Evolutionary conservation across 306 rosid species (phyloP).

Genomic region (Hippophae rhamnoides): DNA sequence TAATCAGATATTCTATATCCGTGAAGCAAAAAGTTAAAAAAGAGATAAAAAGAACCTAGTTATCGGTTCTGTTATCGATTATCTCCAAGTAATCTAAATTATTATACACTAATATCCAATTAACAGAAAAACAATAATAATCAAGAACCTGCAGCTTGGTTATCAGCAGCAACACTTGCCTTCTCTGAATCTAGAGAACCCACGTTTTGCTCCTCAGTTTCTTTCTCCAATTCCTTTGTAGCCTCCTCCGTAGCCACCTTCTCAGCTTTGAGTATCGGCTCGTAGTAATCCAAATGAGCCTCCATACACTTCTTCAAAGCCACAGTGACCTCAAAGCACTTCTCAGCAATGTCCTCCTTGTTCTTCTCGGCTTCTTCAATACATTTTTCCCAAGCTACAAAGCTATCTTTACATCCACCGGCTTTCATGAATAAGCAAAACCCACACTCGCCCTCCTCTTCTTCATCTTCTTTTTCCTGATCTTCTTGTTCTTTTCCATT

Average conservation of each 20-base stretch:
- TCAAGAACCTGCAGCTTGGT: neutral
- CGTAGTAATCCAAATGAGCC: slow-evolving; percentile 61
- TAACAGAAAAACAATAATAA: neutral
- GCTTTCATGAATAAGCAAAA: slow-evolving; percentile 85
- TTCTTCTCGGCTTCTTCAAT: slow-evolving; percentile 52
- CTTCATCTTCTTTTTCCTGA: slow-evolving; percentile 26
- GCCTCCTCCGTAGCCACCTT: slow-evolving; percentile 58
- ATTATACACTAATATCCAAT: neutral
- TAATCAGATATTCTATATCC: neutral
- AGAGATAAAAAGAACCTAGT: no score
- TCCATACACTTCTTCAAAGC: slow-evolving; percentile 58
- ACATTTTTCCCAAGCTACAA: slow-evolving; percentile 62
- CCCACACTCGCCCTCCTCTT: slow-evolving; percentile 69
- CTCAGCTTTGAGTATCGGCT: slow-evolving; percentile 61
- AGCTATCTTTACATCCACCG: slow-evolving; percentile 67
- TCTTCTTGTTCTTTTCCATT: slow-evolving; percentile 8
- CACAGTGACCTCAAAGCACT: slow-evolving; percentile 47
- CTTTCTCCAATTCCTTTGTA: slow-evolving; percentile 42
- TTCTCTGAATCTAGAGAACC: neutral
- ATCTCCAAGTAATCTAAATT: neutral
- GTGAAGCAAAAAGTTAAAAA: neutral
- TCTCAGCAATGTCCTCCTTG: slow-evolving; percentile 51
- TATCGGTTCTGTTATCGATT: neutral
- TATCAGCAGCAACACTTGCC: slow-evolving; percentile 6
- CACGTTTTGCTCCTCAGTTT: neutral